phyloP scores from a whole-genome alignment of 2,329 filamentous ascomycete genomes.

The Phialemoniopsis sp. region DNA sequence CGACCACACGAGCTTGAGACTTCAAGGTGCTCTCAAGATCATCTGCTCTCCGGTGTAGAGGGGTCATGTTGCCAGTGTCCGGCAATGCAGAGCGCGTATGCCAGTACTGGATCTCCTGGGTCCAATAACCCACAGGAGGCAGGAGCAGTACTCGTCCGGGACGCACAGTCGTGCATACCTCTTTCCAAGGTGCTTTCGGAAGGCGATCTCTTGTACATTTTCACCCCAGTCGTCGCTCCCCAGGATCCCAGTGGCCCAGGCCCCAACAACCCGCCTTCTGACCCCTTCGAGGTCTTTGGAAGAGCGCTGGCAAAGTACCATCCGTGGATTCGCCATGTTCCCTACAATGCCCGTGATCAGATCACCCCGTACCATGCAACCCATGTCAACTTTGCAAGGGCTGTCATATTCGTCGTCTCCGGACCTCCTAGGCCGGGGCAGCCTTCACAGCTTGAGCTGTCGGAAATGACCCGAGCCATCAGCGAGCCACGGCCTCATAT shows the following conservation, averaged over 20 bases:
- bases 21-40: no score
- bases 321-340: constrained; percentile 63
- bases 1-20: no score
- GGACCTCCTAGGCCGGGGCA: constrained; percentile 41
- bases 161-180: constrained; percentile 40
- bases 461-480: constrained; percentile 35
- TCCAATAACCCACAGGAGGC: constrained; percentile 13
- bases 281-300: constrained; percentile 72
- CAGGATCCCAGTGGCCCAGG: constrained; percentile 24
- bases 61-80: no score
- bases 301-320: constrained; percentile 57
- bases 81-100: no score
- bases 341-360: constrained; percentile 61
- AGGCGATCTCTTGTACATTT: constrained; percentile 53
- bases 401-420: constrained; percentile 58
- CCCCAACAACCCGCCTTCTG: constrained; percentile 33
- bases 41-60: no score
- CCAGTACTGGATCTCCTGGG: constrained; percentile 5
- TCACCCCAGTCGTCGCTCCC: constrained; percentile 53
- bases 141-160: constrained; percentile 28
- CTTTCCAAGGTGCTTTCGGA: constrained; percentile 39
- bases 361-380: constrained; percentile 60
- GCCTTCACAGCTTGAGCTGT: constrained; percentile 46
- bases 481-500: constrained; percentile 46
- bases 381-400: constrained; percentile 57